Base-by-base conservation (phyloP, 2,329 filamentous ascomycete genomes). In the Epichloe baconii region DNA sequence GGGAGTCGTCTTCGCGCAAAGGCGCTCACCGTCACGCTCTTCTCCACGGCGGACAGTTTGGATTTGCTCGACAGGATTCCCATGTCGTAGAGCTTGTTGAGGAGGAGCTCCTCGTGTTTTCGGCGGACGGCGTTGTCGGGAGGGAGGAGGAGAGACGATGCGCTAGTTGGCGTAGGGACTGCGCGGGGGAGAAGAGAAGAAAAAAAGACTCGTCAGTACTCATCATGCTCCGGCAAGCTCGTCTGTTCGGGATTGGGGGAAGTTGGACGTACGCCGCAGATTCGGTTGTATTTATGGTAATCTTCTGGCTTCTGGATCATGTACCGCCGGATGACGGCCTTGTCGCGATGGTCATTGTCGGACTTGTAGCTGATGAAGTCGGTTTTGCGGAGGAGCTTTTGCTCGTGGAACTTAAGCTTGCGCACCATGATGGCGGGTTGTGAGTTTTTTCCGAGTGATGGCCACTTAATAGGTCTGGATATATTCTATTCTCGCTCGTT, bases 331-430 rank as follows among this genome's bases (percentile, higher is more conserved):
- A 86, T 79, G 54, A 97, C 80, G 55, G 72, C 71, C 55, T 88
- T 81, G 70, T 91, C 87, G 66, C 91, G 85, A 72, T 98, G 93
- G 61, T 81, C 77, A 63, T 85, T 80, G 72, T 97, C 90, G 63
- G 83, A 83, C 70, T 93, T 93, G 77, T 91, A 95, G 64, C 85
- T 93, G 66, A 90, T 83, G 71, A 98, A 95, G 72, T 98, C 90
- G 69, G 93, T 89, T 69, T 79, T 80, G 66, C 91, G 91, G 62
- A 97, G 80, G 65, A 97, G 85, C 78, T 93, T 94, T 67, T 93
- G 82, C 82, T 98, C 93, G 71, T 96, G 91, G 71, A 95, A 81
- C 72, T 96, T 97, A 65, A 98, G 82, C 75, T 95, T 89, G 61
- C 93, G 85, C 59, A 95, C 88, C 93, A 97, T 97, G 42, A 14